Evolutionary conservation across 495 filamentous ascomycete species (phyloP), one percentile per base, ranked within the genome.

Genomic region (Parmelia sp.): DNA sequence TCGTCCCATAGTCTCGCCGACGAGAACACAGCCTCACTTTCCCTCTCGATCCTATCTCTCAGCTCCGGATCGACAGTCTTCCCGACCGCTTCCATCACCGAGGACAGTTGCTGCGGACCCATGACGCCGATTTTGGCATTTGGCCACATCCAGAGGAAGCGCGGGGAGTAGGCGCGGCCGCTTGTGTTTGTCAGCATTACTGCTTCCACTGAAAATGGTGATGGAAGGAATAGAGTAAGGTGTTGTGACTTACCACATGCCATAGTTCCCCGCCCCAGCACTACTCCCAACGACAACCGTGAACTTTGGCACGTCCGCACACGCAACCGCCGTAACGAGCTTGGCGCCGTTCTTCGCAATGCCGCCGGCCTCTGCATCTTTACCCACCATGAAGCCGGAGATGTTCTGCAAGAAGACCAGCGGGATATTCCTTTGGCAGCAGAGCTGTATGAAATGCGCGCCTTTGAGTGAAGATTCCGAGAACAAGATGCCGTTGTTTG

Each of bases 261-360:
- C 95, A 76, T 97, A 97, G 67, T 89, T 89, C 1, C 86, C 86
- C 45, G 86, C 86, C 57, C 86, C 86, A 35, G 86, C 84, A 74
- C 87, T 92, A 14, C 88, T 87, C 7, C 94, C 94, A 33, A 97
- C 86, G 0, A 98, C 90, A 8, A 98, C 89, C 1, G 94, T 98
- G 70, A 98, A 94, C 74, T 98, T 98, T 66, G 94, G 95, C 44
- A 97, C 94, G 65, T 96, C 87, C 14, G 92, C 91, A 73, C 92
- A 97, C 7, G 92, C 90, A 5, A 97, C 95, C 4, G 94, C 94
- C 11, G 92, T 97, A 11, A 98, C 94, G 23, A 98, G 82, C 78
- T 98, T 97, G 0, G 94, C 94, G 49, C 94, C 94, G 71, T 98
- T 96, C 82, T 97, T 97, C 36, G 94, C 94, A 68, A 98, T 97